Evolutionary conservation across 306 rosid species (phyloP).

Genomic region (Senna siamea): DNA sequence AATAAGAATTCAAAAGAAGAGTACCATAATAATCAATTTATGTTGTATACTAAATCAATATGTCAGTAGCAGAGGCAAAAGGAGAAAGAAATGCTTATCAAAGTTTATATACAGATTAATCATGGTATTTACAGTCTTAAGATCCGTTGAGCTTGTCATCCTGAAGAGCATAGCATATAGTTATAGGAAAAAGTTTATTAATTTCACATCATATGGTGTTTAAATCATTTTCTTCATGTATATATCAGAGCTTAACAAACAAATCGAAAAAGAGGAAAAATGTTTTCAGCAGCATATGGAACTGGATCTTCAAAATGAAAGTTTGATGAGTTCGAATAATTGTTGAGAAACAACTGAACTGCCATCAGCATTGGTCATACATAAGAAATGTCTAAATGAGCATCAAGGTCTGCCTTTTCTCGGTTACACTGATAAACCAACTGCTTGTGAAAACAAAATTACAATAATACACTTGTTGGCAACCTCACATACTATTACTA

Average conservation of each 20-base stretch:
- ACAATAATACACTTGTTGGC: background rate
- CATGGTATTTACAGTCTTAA: background rate
- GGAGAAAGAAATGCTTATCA: background rate
- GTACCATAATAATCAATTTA: background rate
- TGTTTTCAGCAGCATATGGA: background rate
- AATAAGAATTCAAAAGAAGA: background rate
- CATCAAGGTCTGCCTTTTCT: background rate
- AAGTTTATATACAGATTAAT: background rate
- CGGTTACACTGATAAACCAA: background rate
- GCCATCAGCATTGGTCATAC: background rate
- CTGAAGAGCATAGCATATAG: background rate
- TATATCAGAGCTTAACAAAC: background rate
- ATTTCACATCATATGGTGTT: constrained; percentile 7
- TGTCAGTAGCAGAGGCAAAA: background rate
- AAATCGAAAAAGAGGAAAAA: background rate
- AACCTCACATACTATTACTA: background rate
- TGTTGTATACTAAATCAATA: background rate
- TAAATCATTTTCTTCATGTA: background rate
- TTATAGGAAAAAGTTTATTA: background rate
- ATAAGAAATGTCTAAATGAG: background rate
- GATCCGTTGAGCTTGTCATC: background rate
- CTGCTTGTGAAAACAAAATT: background rate
- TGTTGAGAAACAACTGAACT: background rate
- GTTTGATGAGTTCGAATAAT: background rate
- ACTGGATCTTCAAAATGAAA: constrained; percentile 15